phyloP scores from a whole-genome alignment of 2,329 filamentous ascomycete genomes.

The Beauveria medogensis region DNA sequence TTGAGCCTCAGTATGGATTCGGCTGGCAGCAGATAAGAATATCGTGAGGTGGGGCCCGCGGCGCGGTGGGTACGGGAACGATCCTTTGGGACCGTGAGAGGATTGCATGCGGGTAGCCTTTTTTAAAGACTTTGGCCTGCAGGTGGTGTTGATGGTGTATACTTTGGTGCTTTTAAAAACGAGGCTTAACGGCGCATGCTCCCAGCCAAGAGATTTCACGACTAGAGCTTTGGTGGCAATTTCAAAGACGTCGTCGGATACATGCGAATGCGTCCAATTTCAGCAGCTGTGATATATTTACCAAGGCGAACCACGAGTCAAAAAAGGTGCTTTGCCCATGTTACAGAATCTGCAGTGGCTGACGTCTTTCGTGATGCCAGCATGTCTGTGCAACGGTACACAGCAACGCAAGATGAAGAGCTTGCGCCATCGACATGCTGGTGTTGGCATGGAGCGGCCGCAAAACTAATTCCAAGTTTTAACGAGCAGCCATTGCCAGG shows the following conservation, averaged over 20 bases:
- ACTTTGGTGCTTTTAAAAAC: not conserved
- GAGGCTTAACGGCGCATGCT: too few relatives aligned
- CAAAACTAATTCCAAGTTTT: too few relatives aligned
- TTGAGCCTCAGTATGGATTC: conserved; percentile 1
- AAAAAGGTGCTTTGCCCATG: not conserved
- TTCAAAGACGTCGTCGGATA: not conserved
- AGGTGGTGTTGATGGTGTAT: not conserved
- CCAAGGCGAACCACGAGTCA: too few relatives aligned
- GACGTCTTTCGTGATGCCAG: not conserved
- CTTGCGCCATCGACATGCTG: conserved; percentile 1
- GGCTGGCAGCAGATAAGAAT: not conserved
- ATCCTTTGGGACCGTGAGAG: not conserved
- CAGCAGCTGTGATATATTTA: too few relatives aligned
- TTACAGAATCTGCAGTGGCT: not conserved
- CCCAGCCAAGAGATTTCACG: too few relatives aligned
- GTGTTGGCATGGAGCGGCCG: not conserved
- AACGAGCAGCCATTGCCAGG: too few relatives aligned
- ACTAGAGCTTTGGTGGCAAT: not conserved
- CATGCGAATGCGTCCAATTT: too few relatives aligned
- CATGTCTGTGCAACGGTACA: not conserved
- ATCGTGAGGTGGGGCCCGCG: conserved; percentile 5
- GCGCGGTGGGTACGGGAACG: conserved; percentile 1
- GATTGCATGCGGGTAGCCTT: not conserved
- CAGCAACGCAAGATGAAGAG: not conserved
- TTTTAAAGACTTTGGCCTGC: not conserved